Conservation (phyloP, 169 alveolate species). For the Plasmodium vivax region DNA sequence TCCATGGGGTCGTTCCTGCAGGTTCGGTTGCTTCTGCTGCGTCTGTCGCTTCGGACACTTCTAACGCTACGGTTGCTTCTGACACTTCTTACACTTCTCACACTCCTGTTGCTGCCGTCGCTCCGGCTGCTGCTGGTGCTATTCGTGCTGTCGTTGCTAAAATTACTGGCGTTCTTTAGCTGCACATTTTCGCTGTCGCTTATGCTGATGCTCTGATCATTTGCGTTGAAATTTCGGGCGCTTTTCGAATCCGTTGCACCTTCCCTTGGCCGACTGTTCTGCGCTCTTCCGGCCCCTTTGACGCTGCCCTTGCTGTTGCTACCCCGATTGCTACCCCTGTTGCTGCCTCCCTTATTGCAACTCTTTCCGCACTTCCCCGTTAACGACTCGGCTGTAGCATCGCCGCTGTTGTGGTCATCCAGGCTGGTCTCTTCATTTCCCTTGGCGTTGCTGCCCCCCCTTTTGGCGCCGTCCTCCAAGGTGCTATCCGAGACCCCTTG, state of each 20-base stretch:
- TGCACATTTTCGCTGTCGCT: not conserved
- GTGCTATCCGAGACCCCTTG: not conserved
- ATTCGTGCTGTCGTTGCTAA: not conserved
- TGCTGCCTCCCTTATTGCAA: not conserved
- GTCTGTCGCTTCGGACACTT: not conserved
- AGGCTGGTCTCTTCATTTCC: not conserved
- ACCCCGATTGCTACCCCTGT: not conserved
- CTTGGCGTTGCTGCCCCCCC: not conserved
- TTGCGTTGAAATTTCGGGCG: not conserved
- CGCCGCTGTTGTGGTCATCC: not conserved
- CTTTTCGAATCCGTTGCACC: not conserved
- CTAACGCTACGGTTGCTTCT: not conserved
- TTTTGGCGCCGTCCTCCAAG: not conserved
- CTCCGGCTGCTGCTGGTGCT: slow-evolving; percentile 6
- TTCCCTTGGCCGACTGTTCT: not conserved
- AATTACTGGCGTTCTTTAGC: not conserved
- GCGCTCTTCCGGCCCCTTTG: not conserved
- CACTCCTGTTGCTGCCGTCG: not conserved
- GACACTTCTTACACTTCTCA: not conserved
- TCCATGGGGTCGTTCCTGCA: not conserved
- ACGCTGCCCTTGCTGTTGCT: not conserved
- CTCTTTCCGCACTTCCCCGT: not conserved
- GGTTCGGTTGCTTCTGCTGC: not conserved
- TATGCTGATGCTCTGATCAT: not conserved
- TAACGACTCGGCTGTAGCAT: not conserved